Evolutionary conservation across 1,284 basidiomycete genomes (phyloP), one percentile per base, ranked within the genome.

Genomic region (Mycena citricolor): DNA sequence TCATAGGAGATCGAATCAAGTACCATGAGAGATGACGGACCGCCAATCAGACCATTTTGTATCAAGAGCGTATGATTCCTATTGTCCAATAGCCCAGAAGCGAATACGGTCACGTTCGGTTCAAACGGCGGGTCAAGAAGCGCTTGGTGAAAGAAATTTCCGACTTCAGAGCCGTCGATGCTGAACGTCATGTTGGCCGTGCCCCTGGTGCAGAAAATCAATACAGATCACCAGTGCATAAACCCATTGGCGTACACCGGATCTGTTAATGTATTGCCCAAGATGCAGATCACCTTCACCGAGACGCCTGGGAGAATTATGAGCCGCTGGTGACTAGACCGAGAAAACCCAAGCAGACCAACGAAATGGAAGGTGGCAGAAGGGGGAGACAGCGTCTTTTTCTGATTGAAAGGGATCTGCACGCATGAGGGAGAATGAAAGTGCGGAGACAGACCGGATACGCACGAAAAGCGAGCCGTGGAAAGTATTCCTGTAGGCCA

Each of bases 251-350:
- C 39, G 28, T 40, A 51, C 33, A 20, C 6, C 8, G 36, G 41
- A 29, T 25, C 48, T 3, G 7, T n/a, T n/a, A 42, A 29, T 14
- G 39, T 30, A 14, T 46, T 33, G 32, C 57, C 44, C 22, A 64
- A 37, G 19, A 64, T 60, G 32, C 62, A 61, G 32, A 55, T 56
- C 4, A 67, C 59, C 54, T 59, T 62, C 31, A 67, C 50, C 8
- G 59, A 58, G 33, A 52, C 54, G 28, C 65, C 65, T 66, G 40
- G 26, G 26, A 6, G 5, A 19, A n/a, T n/a, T n/a, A n/a, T n/a
- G n/a, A n/a, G n/a, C n/a, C n/a, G n/a, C n/a, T n/a, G n/a, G n/a
- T n/a, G n/a, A n/a, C n/a, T n/a, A n/a, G n/a, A n/a, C n/a, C n/a
- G n/a, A n/a, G n/a, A n/a, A n/a, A n/a, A n/a, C n/a, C n/a, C n/a